Conservation (phyloP, 495 filamentous ascomycete genomes). For the Penicillium desertorum region DNA sequence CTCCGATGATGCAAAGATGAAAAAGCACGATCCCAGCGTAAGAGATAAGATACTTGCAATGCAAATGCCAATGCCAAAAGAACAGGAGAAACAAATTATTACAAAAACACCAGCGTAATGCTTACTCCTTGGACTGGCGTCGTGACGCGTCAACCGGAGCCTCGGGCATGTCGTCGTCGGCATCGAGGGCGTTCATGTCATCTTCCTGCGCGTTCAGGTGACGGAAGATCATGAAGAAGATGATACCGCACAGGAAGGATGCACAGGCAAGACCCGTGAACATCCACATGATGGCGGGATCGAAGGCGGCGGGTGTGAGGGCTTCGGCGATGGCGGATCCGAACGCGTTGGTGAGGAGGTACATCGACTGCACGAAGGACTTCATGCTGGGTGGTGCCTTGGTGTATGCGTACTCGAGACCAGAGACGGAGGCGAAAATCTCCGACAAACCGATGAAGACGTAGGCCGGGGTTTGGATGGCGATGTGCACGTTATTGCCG, state of each 20-base stretch:
- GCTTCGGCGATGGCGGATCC: conserved; percentile 70
- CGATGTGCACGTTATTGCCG: conserved; percentile 59
- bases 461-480: conserved; percentile 69
- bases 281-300: conserved; percentile 70
- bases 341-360: conserved; percentile 72
- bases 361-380: conserved; percentile 73
- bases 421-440: conserved; percentile 71
- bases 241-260: conserved; percentile 41
- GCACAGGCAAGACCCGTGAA: conserved; percentile 60
- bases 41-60: background rate
- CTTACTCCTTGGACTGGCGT: conserved; percentile 18
- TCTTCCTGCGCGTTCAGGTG: conserved; percentile 48
- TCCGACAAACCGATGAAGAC: conserved; percentile 70
- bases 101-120: background rate
- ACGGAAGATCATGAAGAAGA: conserved; percentile 48
- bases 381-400: conserved; percentile 83
- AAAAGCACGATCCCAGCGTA: conserved; percentile 7
- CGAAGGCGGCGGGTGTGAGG: conserved; percentile 63
- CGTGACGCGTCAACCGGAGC: conserved; percentile 17
- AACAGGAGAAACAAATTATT: background rate
- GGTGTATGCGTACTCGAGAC: conserved; percentile 75
- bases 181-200: conserved; percentile 50
- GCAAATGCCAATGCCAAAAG: background rate
- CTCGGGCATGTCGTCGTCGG: conserved; percentile 28
- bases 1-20: conserved; percentile 5